These are phyloP conservation scores for Suillus spraguei DNA, from an alignment of 768 basidiomycete genomes.

Conservation along the genomic window DNA sequence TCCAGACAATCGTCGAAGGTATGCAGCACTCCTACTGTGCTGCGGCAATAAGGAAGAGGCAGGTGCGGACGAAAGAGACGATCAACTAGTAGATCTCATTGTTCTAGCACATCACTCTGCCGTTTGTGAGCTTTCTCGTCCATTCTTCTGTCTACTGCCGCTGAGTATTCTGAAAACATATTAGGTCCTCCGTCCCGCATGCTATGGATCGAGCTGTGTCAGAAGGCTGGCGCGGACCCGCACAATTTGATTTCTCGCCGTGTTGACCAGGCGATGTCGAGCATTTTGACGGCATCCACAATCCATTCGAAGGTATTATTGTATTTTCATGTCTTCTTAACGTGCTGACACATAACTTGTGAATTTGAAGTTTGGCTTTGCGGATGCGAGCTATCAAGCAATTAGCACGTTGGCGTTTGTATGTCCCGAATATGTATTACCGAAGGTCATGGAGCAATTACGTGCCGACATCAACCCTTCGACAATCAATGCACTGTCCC, in stretches of 20 bases:
- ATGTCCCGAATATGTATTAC: constrained; percentile 66
- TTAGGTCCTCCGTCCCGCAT: constrained; percentile 22
- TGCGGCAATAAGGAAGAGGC: constrained; percentile 40
- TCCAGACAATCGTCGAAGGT: constrained; percentile 52
- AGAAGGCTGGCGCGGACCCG: constrained; percentile 70
- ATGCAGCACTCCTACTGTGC: constrained; percentile 56
- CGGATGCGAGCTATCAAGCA: constrained; percentile 74
- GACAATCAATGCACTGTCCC: constrained; percentile 62
- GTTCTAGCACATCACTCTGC: constrained; percentile 75
- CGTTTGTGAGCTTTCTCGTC: constrained; percentile 48
- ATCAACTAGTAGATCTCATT: constrained; percentile 53
- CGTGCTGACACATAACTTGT: background rate
- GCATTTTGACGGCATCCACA: constrained; percentile 50
- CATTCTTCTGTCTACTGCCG: background rate
- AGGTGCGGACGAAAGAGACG: constrained; percentile 43
- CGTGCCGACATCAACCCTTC: constrained; percentile 62
- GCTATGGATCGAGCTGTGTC: constrained; percentile 82
- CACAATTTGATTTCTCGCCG: constrained; percentile 54
- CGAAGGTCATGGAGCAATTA: constrained; percentile 70
- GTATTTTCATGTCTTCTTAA: background rate
- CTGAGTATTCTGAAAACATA: background rate
- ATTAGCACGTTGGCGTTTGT: constrained; percentile 81
- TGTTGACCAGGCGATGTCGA: constrained; percentile 49
- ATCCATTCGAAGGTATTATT: constrained; percentile 44
- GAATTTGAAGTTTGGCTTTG: constrained; percentile 45